Evolutionary conservation across 2,329 filamentous ascomycete genomes (phyloP), one percentile per base, ranked within the genome.

Genomic region (Chaetomium sp.): DNA sequence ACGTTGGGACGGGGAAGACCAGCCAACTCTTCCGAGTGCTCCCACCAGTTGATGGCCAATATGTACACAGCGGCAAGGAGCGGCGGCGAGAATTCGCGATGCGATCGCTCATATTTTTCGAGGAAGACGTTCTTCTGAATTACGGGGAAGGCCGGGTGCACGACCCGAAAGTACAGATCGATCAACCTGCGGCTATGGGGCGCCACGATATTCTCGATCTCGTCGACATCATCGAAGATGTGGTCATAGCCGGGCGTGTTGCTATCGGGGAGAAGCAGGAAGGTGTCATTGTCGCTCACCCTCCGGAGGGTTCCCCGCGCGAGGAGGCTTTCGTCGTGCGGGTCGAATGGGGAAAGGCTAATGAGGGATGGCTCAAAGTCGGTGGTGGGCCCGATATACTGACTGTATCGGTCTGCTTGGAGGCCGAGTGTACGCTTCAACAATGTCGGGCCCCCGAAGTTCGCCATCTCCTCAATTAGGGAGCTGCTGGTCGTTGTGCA

Each of bases 31-130:
- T 84, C 80, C 59, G 85, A 86, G 59, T 88, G 79, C 51, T 89
- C 84, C 85, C 91, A 94, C 85, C 91, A 95, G 69, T 92, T 91
- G 65, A 95, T 80, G 7, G 91, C 89, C 32, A 96, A 75, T 32
- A 95, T 83, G 66, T 95, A 94, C 64, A 95, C 85, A 52, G 88
- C 88, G 36, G 88, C 88, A 12, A 95, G 76, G 33, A 94, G 74
- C 9, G 87, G 82, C 1, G 89, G 88, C 11, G 88, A 86, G 66
- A 92, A 88, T 62, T 88, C 85, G 53, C 81, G 80, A 64, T 88
- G 82, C 43, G 84, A 85, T 63, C 84, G 80, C 49, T 84, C 82
- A 72, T 91, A 89, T 66, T 88, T 87, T 68, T 91, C 87, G 59
- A 88, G 75, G 63, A 92, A 92, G 54, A 91, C 82, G 56, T 83